A percentile compares a stretch with the other conserved stretches of the same genome.
These are phyloP conservation scores for Chaetomidium leptoderma DNA, from an alignment of 495 filamentous ascomycete species.

Conservation along the genomic window DNA sequence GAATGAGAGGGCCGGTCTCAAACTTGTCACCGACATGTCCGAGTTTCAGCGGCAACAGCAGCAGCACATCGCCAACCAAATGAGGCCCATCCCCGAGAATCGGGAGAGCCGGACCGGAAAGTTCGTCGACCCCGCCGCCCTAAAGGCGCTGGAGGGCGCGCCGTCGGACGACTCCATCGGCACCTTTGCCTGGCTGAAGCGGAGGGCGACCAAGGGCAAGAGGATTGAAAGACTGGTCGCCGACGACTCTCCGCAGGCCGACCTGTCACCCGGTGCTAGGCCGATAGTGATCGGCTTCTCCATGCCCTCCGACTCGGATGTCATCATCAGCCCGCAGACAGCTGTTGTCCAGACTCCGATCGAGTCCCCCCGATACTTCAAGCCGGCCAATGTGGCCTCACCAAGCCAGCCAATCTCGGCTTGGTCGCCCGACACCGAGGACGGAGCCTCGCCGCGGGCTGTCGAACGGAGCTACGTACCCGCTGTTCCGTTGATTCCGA, in stretches of 20 bases:
- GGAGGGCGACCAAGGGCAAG: conserved; percentile 33
- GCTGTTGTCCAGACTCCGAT: conserved; percentile 41
- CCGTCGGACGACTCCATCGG: conserved; percentile 38
- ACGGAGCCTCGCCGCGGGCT: conserved; percentile 12
- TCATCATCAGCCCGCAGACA: conserved; percentile 50
- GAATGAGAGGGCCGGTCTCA: conserved; percentile 59
- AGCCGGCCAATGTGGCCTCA: conserved; percentile 22
- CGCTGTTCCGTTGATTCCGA: conserved; percentile 51
- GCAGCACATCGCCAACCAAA: conserved; percentile 25
- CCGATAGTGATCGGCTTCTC: conserved; percentile 77
- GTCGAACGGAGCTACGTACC: conserved; percentile 47
- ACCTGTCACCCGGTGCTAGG: conserved; percentile 69
- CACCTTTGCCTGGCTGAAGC: conserved; percentile 43
- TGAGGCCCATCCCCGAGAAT: conserved; percentile 14
- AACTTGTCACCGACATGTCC: conserved; percentile 58
- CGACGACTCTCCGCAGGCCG: conserved; percentile 31
- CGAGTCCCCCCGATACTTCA: conserved; percentile 35
- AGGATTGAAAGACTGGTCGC: conserved; percentile 24
- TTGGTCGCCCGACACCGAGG: conserved; percentile 55
- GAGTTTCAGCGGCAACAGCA: conserved; percentile 31
- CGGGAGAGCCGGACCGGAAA: conserved; percentile 33
- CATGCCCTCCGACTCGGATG: conserved; percentile 57
- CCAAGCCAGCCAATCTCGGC: conserved; percentile 55
- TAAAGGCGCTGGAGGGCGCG: conserved; percentile 47
- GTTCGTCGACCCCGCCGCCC: conserved; percentile 49